phyloP scores from a whole-genome alignment of 2,329 filamentous ascomycete genomes.

The Colletotrichum sidae region DNA sequence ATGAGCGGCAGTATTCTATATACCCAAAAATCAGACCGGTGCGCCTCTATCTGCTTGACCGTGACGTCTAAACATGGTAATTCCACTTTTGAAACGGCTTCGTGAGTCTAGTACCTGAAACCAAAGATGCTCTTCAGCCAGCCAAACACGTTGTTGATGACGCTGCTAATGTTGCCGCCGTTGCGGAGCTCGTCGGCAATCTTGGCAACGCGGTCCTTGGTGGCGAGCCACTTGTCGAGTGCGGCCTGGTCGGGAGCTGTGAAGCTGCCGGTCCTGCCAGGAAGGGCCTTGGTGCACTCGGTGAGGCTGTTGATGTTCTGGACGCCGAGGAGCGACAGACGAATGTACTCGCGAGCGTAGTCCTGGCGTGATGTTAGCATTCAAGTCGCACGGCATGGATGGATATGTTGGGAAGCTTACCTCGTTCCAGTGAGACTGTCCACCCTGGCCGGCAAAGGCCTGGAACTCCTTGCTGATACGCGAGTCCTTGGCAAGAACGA shows the following conservation, averaged over 20 bases:
- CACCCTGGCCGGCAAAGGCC: conserved; percentile 47
- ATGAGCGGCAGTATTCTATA: conserved; percentile 6
- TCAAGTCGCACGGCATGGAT: not conserved
- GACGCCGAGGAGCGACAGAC: conserved; percentile 65
- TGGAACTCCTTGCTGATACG: conserved; percentile 51
- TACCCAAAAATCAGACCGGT: conserved; percentile 1
- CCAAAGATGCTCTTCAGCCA: conserved; percentile 30
- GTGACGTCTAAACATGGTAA: not conserved
- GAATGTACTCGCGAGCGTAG: conserved; percentile 64
- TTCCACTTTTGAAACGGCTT: not conserved
- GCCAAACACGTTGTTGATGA: conserved; percentile 17
- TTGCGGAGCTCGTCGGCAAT: conserved; percentile 49
- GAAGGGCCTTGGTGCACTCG: conserved; percentile 66
- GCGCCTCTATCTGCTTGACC: conserved; percentile 18
- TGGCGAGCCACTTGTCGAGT: conserved; percentile 40
- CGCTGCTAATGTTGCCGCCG: conserved; percentile 20
- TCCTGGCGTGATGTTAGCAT: conserved; percentile 46
- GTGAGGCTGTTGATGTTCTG: conserved; percentile 66
- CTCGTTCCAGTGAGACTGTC: conserved; percentile 54
- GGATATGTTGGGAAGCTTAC: conserved; percentile 39
- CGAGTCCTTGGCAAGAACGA: conserved; percentile 51
- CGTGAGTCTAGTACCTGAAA: not conserved
- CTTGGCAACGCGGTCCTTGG: conserved; percentile 51
- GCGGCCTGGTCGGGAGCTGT: conserved; percentile 29
- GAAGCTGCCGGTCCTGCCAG: conserved; percentile 43